Evolutionary conservation across 106 monocot genomes (phyloP), one percentile per base, ranked within the genome.

Genomic region (Hemerocallis citrina): DNA sequence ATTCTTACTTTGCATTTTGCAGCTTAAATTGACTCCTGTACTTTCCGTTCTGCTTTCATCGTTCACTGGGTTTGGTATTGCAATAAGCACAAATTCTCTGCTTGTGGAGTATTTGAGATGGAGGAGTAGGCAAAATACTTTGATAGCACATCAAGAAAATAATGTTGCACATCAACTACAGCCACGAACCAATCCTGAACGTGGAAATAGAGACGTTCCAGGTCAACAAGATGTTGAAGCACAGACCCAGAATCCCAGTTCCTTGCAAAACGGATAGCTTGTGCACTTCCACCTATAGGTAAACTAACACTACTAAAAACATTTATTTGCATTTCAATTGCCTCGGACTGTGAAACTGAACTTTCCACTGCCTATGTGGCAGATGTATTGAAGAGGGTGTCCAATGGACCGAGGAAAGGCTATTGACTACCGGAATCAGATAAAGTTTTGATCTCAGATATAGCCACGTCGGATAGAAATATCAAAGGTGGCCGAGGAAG

Each of bases 1-100:
- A 19, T 57, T 37, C 59, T 59, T 30, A 59, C 6, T 23, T 8
- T 13, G 28, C 37, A 64, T 43, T 39, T 52, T 68, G 49, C 84
- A 96, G 95, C 79, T 96, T 10, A 71, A 34, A 51, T 81, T 96
- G 28, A 13, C 66, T 36, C 45, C 96, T 62, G 91, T 87, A 10
- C 81, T 96, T 3, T 84, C 96, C 1, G 86, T 96, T 20, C 66
- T 96, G 7, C 91, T 96, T 48, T 96, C 96, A 22, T 84, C 96
- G 45, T 96, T 96, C 69, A 88, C 84, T 44, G 96, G 96, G 22
- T 96, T 96, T 79, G 96, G 96, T 15, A 82, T 96, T 72, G 83
- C 96, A 43, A 91, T 96, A 34, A 81, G 91, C 66, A 72, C 81
- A 51, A 91, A 87, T 64, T 87, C 96, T 22, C 59, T 91, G 63